A percentile compares a stretch with the other conserved stretches of the same genome.
Conservation (phyloP, 176 grass and related monocot genomes). For the Triticum monococcum region DNA sequence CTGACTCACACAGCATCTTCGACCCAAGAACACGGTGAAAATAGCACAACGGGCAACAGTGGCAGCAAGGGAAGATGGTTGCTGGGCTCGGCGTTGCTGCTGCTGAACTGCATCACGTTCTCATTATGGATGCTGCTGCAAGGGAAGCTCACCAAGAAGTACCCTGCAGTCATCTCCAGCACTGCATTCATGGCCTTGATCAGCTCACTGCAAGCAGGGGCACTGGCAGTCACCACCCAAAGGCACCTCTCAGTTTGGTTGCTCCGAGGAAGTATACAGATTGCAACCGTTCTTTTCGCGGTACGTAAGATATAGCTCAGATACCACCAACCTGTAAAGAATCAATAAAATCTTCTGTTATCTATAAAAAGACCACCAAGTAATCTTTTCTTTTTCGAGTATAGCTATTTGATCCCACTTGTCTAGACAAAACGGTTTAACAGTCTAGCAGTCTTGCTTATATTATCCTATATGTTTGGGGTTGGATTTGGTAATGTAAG, state of each 20-base stretch:
- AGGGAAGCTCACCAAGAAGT: constrained; percentile 56
- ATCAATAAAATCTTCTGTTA: neutral
- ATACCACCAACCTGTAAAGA: neutral
- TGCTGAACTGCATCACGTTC: constrained; percentile 42
- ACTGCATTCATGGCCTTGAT: constrained; percentile 62
- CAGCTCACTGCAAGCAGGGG: constrained; percentile 56
- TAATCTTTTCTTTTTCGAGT: neutral
- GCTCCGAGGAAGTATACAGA: constrained; percentile 43
- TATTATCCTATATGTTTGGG: neutral
- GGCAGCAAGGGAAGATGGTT: constrained; percentile 38
- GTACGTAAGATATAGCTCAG: constrained; percentile 45
- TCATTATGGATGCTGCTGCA: constrained; percentile 63
- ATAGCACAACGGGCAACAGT: neutral
- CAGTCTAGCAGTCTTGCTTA: neutral
- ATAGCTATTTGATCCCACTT: neutral
- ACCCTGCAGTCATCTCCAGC: constrained; percentile 59
- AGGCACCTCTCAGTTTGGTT: constrained; percentile 51
- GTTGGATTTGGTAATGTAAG: neutral
- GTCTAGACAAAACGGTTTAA: neutral
- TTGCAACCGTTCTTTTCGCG: constrained; percentile 36
- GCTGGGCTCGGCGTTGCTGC: constrained; percentile 44
- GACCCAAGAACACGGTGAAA: neutral
- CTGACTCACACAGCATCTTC: constrained; percentile 26
- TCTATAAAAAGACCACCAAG: neutral
- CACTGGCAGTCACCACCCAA: constrained; percentile 40